Conservation (phyloP, 2,329 filamentous ascomycete genomes). For the Ilyonectria destructans region DNA sequence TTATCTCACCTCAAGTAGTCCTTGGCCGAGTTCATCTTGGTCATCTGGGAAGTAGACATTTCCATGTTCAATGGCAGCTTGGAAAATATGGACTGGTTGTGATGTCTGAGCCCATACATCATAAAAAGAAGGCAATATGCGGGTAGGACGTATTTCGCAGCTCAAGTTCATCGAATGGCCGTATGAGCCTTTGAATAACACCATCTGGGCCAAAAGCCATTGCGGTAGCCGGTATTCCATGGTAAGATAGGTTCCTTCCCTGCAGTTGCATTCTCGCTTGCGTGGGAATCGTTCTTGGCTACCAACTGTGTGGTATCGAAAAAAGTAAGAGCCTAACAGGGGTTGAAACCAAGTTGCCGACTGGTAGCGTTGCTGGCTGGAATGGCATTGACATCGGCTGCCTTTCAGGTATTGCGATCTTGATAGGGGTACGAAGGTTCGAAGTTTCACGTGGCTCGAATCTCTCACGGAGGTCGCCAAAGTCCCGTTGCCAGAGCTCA, state of each 20-base stretch:
- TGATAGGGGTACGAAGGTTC: neutral
- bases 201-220: slow-evolving; percentile 35
- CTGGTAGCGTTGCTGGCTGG: accelerated
- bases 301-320: accelerated
- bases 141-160: slow-evolving; percentile 22
- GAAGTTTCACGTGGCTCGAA: neutral
- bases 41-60: slow-evolving; percentile 30
- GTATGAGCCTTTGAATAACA: neutral
- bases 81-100: accelerated
- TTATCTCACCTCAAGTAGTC: neutral
- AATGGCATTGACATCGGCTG: slow-evolving; percentile 33
- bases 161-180: neutral
- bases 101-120: accelerated
- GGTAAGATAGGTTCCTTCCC: accelerated
- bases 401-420: neutral
- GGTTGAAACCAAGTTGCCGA: slow-evolving; percentile 1
- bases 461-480: neutral
- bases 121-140: accelerated
- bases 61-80: accelerated
- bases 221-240: slow-evolving; percentile 23
- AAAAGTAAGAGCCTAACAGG: slow-evolving; percentile 12
- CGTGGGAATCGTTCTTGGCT: neutral
- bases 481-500: too few species aligned
- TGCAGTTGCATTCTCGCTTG: accelerated
- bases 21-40: accelerated